Percentiles rank a stretch among this genome's conserved stretches.
Evolutionary conservation across 2,329 filamentous ascomycete genomes (phyloP).

Genomic region (Cercospora sp.): DNA sequence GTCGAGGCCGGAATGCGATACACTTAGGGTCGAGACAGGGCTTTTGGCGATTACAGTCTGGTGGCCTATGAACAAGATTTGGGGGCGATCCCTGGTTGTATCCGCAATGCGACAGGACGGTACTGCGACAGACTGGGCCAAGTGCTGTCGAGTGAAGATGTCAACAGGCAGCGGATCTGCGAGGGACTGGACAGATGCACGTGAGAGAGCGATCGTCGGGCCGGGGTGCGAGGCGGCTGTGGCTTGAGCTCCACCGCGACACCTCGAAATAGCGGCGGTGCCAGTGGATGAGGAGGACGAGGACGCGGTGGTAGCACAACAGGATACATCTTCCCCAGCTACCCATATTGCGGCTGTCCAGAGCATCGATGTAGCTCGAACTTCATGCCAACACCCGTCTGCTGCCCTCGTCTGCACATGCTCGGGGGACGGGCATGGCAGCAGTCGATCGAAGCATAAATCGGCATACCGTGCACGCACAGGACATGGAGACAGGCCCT

Average conservation of each 20-base stretch:
- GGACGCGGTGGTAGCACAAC: background rate
- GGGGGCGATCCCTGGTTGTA: background rate
- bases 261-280: slow-evolving; percentile 4
- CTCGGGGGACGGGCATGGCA: background rate
- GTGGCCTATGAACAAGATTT: background rate
- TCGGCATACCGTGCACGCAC: background rate
- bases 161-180: background rate
- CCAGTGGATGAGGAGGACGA: background rate
- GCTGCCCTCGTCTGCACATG: background rate
- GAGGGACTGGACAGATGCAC: background rate
- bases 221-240: background rate
- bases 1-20: slow-evolving; percentile 1
- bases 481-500: background rate
- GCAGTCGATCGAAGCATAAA: background rate
- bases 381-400: background rate
- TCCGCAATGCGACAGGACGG: background rate
- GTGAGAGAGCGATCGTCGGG: background rate
- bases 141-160: background rate
- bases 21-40: background rate
- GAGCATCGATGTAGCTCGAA: background rate
- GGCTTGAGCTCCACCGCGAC: background rate
- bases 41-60: background rate
- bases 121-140: background rate
- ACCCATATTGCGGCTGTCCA: background rate
- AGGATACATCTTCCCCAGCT: background rate